Conservation (phyloP, 805 yeast genomes). For the Hanseniaspora jakobsenii region DNA sequence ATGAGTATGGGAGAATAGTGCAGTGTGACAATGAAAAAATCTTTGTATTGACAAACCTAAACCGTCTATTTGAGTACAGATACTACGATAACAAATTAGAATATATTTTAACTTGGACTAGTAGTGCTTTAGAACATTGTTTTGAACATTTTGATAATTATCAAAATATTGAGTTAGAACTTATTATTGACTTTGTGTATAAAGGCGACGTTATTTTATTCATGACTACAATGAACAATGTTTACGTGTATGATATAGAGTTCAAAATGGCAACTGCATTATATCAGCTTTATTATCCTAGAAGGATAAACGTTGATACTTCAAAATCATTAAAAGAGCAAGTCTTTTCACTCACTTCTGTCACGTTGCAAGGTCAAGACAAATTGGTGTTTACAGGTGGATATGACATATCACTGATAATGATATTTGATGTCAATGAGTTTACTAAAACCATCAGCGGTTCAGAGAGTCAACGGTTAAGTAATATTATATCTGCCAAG, state of each 20-base stretch:
- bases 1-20: neutral
- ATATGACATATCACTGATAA: neutral
- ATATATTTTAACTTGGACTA: neutral
- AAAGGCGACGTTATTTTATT: neutral
- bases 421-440: slow-evolving; percentile 3
- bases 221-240: slow-evolving; percentile 4
- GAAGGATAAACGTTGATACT: too few species aligned
- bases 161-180: neutral
- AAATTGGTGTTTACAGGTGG: slow-evolving; percentile 11
- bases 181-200: neutral
- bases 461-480: too few species aligned
- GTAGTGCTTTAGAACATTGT: neutral
- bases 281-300: slow-evolving; percentile 4
- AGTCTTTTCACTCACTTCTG: neutral
- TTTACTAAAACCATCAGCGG: too few species aligned
- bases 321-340: too few species aligned
- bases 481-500: neutral
- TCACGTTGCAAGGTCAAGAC: neutral
- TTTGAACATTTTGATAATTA: neutral
- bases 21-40: neutral
- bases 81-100: neutral
- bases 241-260: slow-evolving; percentile 5
- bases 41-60: neutral
- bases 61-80: neutral
- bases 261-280: neutral